Conservation (phyloP, 1,139 yeast species). For the Blastobotrys raffinosifermentans region DNA sequence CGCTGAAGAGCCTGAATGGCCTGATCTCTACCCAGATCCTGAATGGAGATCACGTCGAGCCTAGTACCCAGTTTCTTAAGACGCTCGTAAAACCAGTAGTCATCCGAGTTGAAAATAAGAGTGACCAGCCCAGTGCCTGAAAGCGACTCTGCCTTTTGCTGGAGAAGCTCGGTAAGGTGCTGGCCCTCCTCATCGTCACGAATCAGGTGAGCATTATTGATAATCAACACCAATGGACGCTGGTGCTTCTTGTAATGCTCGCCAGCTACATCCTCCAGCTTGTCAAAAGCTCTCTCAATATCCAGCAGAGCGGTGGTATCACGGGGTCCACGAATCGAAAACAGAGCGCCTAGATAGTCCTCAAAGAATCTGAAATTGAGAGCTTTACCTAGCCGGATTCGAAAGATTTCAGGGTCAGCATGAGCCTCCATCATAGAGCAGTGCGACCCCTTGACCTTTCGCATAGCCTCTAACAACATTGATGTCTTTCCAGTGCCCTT, state of each 20-base stretch:
- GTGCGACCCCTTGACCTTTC: constrained; percentile 55
- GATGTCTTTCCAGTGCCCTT: constrained; percentile 86
- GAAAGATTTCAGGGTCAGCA: constrained; percentile 77
- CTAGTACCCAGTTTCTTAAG: constrained; percentile 68
- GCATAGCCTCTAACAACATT: constrained; percentile 62
- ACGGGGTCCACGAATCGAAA: constrained; percentile 79
- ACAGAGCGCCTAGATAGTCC: constrained; percentile 76
- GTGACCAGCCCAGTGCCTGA: constrained; percentile 76
- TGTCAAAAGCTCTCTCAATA: constrained; percentile 75
- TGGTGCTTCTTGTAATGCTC: constrained; percentile 36
- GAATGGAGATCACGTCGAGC: constrained; percentile 63
- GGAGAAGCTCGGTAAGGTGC: constrained; percentile 66
- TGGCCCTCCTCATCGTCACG: constrained; percentile 65
- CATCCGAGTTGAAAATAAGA: constrained; percentile 73
- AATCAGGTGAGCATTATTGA: constrained; percentile 70
- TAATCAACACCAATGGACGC: constrained; percentile 60
- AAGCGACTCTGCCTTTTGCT: constrained; percentile 75
- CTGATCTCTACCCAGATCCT: constrained; percentile 56
- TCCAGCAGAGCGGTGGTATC: constrained; percentile 79
- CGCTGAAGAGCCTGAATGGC: constrained; percentile 52
- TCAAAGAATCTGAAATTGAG: constrained; percentile 68
- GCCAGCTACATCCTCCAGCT: constrained; percentile 68
- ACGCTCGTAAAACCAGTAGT: constrained; percentile 82
- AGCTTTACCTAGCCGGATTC: constrained; percentile 72
- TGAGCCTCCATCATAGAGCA: constrained; percentile 78